phyloP scores from a whole-genome alignment of 2,329 filamentous ascomycete genomes.

The Calonectria multiphialidica region DNA sequence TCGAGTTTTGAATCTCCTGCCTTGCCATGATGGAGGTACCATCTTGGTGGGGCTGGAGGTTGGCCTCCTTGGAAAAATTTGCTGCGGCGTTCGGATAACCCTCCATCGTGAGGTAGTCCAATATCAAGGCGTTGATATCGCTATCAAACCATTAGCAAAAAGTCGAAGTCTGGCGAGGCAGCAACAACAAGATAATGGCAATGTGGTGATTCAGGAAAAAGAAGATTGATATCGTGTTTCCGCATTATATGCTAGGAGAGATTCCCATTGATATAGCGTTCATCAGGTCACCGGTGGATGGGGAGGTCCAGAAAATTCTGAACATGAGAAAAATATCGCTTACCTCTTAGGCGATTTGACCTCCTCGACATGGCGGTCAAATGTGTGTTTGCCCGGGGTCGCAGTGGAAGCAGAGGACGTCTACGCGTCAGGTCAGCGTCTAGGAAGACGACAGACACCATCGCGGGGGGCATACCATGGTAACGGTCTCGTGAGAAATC shows the following conservation, averaged over 20 bases:
- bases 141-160: slow-evolving; percentile 62
- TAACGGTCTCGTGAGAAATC: slow-evolving; percentile 11
- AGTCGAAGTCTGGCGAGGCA: background rate
- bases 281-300: slow-evolving; percentile 70
- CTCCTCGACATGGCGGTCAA: slow-evolving; percentile 85
- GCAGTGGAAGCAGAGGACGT: slow-evolving; percentile 80
- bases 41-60: slow-evolving; percentile 80
- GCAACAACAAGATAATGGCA: slow-evolving; percentile 5
- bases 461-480: slow-evolving; percentile 40
- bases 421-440: slow-evolving; percentile 52
- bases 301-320: background rate
- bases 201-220: slow-evolving; percentile 69
- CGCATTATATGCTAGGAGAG: slow-evolving; percentile 97
- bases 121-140: slow-evolving; percentile 94
- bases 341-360: slow-evolving; percentile 93
- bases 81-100: slow-evolving; percentile 93
- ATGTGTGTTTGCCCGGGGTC: slow-evolving; percentile 78
- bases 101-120: slow-evolving; percentile 97
- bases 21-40: slow-evolving; percentile 80
- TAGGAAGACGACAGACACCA: slow-evolving; percentile 21
- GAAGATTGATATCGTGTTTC: slow-evolving; percentile 80
- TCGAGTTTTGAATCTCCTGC: slow-evolving; percentile 86
- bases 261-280: slow-evolving; percentile 99
- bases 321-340: slow-evolving; percentile 50
- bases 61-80: slow-evolving; percentile 94